phyloP scores from a whole-genome alignment of 2,329 filamentous ascomycete species.

The Scedosporium apiospermum region DNA sequence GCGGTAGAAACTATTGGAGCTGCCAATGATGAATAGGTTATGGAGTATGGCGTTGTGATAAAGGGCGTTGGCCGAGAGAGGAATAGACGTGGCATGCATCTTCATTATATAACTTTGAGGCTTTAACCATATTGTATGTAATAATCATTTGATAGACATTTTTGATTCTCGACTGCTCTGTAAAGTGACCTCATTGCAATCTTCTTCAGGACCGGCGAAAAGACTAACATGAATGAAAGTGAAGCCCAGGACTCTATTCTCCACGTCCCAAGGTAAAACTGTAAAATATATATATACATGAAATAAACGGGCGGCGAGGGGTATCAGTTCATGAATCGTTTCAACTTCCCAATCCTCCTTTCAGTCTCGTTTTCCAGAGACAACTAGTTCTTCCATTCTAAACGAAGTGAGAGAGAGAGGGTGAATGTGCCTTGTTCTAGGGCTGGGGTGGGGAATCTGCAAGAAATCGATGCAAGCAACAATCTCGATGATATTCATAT shows the following conservation, averaged over 20 bases:
- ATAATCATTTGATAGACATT: too few relatives aligned
- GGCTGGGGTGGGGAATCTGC: neutral
- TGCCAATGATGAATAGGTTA: neutral
- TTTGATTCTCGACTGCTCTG: too few relatives aligned
- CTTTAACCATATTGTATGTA: too few relatives aligned
- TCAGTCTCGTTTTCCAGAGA: neutral
- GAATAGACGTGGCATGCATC: too few relatives aligned
- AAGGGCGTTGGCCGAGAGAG: too few relatives aligned
- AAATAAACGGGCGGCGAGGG: neutral
- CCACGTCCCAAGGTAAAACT: neutral
- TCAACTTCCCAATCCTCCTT: neutral
- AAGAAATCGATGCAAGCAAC: neutral
- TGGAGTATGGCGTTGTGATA: neutral
- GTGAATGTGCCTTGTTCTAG: neutral
- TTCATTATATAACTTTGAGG: too few relatives aligned
- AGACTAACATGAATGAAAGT: too few relatives aligned
- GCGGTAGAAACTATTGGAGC: constrained; percentile 10
- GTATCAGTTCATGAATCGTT: neutral
- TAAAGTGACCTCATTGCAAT: too few relatives aligned
- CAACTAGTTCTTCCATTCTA: too few relatives aligned
- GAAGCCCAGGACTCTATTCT: too few relatives aligned
- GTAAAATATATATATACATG: neutral
- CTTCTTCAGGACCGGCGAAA: too few relatives aligned
- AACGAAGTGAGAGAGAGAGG: too few relatives aligned
- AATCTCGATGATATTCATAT: neutral